These are phyloP conservation scores for Quercus phellos DNA, from an alignment of 331 rosid genomes.

Conservation along the genomic window DNA sequence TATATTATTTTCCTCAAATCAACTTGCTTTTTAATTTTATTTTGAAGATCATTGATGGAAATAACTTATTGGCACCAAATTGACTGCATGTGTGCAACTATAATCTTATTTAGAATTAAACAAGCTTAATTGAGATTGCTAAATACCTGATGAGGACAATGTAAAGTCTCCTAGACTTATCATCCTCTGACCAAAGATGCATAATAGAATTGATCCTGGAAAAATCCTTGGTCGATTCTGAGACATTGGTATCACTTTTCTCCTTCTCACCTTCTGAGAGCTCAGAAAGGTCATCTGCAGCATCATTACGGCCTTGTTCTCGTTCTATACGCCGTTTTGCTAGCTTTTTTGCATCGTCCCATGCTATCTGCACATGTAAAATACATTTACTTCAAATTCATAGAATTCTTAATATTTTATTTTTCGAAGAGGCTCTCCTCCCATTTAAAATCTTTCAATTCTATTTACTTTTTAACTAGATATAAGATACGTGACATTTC, in stretches of 20 bases:
- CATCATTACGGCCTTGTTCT: constrained; percentile 63
- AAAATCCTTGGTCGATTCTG: constrained; percentile 29
- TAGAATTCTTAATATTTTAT: too few relatives aligned
- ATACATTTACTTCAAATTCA: not conserved
- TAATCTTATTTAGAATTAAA: too few relatives aligned
- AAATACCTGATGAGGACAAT: constrained; percentile 63
- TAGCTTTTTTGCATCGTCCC: constrained; percentile 56
- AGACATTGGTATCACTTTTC: constrained; percentile 33
- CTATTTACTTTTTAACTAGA: too few relatives aligned
- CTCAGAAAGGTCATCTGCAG: constrained; percentile 68
- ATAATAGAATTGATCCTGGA: constrained; percentile 47
- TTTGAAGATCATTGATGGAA: too few relatives aligned
- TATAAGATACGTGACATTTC: too few relatives aligned
- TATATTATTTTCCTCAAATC: too few relatives aligned
- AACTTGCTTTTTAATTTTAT: too few relatives aligned
- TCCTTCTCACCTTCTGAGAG: constrained; percentile 81
- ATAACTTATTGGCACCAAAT: too few relatives aligned
- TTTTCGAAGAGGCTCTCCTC: too few relatives aligned
- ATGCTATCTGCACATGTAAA: constrained; percentile 46
- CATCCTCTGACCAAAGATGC: constrained; percentile 51
- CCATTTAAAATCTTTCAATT: too few relatives aligned
- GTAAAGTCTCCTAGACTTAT: constrained; percentile 51
- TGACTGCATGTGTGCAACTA: too few relatives aligned
- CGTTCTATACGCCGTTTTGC: constrained; percentile 45
- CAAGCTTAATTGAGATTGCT: not conserved